Percentiles rank a stretch among this genome's conserved stretches.
phyloP scores from a whole-genome alignment of 805 yeast genomes.

The Lachancea dasiensis region DNA sequence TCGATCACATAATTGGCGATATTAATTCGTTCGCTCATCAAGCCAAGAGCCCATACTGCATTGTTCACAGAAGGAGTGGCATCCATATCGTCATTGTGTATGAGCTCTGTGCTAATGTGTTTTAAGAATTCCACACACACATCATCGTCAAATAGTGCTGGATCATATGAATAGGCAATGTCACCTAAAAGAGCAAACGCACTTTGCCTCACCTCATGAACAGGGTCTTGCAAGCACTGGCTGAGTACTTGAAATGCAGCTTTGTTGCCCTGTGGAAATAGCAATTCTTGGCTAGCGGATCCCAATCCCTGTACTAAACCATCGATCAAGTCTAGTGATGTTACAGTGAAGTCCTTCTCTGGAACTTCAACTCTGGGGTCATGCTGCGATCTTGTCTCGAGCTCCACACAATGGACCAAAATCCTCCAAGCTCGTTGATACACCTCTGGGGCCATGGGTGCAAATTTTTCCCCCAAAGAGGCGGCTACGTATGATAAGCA shows the following conservation, averaged over 20 bases:
- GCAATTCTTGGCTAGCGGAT: constrained; percentile 45
- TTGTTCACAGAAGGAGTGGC: constrained; percentile 40
- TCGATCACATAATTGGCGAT: constrained; percentile 28
- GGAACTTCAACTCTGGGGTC: constrained; percentile 70
- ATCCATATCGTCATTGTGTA: constrained; percentile 34
- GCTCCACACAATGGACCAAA: constrained; percentile 58
- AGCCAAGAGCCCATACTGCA: constrained; percentile 93
- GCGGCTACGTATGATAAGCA: constrained; percentile 92
- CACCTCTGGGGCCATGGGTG: constrained; percentile 84
- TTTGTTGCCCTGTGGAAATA: constrained; percentile 31
- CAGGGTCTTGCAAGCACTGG: constrained; percentile 66
- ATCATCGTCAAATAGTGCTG: constrained; percentile 30
- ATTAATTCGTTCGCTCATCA: constrained; percentile 56
- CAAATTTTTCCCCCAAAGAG: constrained; percentile 73
- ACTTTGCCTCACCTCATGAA: constrained; percentile 87
- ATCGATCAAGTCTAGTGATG: constrained; percentile 84
- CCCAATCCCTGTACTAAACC: constrained; percentile 90
- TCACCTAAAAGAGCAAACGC: constrained; percentile 90
- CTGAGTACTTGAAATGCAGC: constrained; percentile 56
- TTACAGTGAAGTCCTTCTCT: constrained; percentile 84
- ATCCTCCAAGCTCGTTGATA: constrained; percentile 73
- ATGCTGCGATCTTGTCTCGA: constrained; percentile 54
- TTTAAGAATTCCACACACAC: constrained; percentile 44
- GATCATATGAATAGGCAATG: constrained; percentile 56
- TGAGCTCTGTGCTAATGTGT: constrained; percentile 65